Percentiles rank a stretch among this genome's conserved stretches.
phyloP scores from a whole-genome alignment of 2,329 filamentous ascomycete genomes.

The Aspergillus eucalypticola region DNA sequence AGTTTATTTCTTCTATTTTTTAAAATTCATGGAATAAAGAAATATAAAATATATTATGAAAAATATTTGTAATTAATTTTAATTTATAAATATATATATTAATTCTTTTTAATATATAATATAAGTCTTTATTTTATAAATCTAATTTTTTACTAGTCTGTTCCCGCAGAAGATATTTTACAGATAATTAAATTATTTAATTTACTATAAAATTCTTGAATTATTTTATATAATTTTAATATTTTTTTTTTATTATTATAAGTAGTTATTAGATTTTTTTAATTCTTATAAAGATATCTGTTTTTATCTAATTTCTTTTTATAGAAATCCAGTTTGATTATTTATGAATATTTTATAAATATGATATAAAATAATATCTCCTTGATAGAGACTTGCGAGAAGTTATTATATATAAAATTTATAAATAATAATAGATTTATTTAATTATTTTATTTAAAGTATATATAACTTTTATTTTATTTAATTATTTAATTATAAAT shows the following conservation, averaged over 20 bases:
- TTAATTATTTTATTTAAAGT: slow-evolving; percentile 3
- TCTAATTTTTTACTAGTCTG: neutral
- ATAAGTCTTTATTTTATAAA: neutral
- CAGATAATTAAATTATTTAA: neutral
- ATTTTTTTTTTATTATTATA: neutral
- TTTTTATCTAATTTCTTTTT: neutral
- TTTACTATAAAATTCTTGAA: neutral
- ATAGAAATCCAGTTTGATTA: neutral
- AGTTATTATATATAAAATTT: neutral
- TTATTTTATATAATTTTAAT: neutral
- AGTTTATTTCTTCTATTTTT: too few relatives aligned
- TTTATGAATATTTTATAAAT: neutral
- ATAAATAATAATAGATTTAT: neutral
- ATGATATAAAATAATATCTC: too few relatives aligned
- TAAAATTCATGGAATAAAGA: too few relatives aligned
- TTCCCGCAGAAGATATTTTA: neutral
- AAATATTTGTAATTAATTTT: neutral
- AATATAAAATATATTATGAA: neutral
- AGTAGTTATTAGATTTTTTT: neutral
- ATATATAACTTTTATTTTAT: neutral
- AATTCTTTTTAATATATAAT: neutral
- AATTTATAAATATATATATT: neutral
- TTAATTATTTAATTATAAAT: neutral
- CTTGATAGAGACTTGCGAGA: neutral
- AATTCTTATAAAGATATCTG: too few relatives aligned